These are phyloP conservation scores for Fusarium sp. DNA, from an alignment of 2,329 filamentous ascomycete genomes.

Conservation along the genomic window DNA sequence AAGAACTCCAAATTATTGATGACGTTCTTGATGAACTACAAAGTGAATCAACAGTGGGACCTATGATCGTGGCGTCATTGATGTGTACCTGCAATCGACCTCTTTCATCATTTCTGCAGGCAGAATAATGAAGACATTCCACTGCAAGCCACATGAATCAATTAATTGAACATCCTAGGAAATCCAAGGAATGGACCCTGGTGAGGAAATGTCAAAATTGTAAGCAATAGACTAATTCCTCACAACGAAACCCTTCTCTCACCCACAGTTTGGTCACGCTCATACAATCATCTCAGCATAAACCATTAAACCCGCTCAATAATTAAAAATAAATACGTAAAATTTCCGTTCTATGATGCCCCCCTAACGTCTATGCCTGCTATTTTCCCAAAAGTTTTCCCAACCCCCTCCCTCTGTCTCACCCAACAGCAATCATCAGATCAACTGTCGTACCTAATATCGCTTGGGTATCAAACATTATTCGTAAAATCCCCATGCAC, in stretches of 20 bases:
- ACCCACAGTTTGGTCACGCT: constrained; percentile 1
- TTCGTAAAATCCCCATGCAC: constrained; percentile 44
- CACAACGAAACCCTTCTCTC: too few species aligned
- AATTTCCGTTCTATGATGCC: constrained; percentile 41
- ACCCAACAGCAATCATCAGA: constrained; percentile 12
- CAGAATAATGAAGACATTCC: constrained; percentile 1
- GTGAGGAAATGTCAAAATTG: too few species aligned
- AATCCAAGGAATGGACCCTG: too few species aligned
- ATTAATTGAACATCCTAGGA: accelerated
- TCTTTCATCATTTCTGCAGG: constrained; percentile 31
- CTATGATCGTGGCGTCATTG: constrained; percentile 44
- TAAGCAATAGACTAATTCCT: too few species aligned
- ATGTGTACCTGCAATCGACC: constrained; percentile 36
- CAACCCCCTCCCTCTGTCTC: not conserved
- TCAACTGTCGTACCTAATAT: constrained; percentile 25
- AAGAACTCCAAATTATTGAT: constrained; percentile 7
- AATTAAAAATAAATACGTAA: constrained; percentile 39
- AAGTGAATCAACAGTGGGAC: constrained; percentile 26
- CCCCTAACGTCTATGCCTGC: constrained; percentile 39
- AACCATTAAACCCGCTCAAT: constrained; percentile 9
- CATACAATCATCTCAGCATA: not conserved
- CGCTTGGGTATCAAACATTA: constrained; percentile 45
- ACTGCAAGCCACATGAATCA: not conserved
- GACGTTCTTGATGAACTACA: constrained; percentile 19
- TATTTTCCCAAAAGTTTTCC: constrained; percentile 29